Base-by-base conservation (phyloP, 2,329 filamentous ascomycete species). In the Aspergillus ustus region DNA sequence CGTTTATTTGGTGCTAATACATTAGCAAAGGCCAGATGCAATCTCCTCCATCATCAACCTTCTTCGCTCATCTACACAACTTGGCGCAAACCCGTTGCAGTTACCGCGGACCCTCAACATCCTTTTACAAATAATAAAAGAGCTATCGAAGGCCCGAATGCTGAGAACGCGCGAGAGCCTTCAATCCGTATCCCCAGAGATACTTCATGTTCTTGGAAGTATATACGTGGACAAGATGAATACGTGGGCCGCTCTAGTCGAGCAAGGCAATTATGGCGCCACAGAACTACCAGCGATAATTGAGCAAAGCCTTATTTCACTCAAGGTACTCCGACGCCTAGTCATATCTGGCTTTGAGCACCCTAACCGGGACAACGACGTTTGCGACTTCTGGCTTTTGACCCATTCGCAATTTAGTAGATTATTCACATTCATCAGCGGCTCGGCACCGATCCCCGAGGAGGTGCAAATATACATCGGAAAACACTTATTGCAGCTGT, bases 401-500 rank as follows among this genome's bases (percentile, higher is more conserved):
- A 89, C 92, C 2, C 89, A 92, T 64, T 82, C 84, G 8, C 91
- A 96, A 65, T 90, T 96, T 65, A 88, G 88, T n/a, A 84, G 89
- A 45, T 89, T 97, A 63, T 84, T 96, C 40, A 80, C 80, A 25
- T 85, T 90, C 62, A 81, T 89, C 55, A 83, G 83, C 66, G 81
- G 84, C 46, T 83, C 87, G 53, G 83, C 83, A n/a, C 78, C 85
- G 2, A 77, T 89, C 1, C 75, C 82, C 1, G 73, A 78, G 4
- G 76, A 79, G 4, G 84, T 87, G 25, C 85, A 86, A 61, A 85
- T 84, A 40, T 73, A 90, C 25, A 80, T 96, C n/a, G 91, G 91
- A 66, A 96, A 93, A 73, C 93, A 97, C 72, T 82, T 97, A 2
- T 79, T 97, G 46, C 93, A 98, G 72, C 89, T 98, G 53, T 89